These are phyloP conservation scores for Ceratobasidium sp. DNA, from an alignment of 1,284 basidiomycete genomes.

Conservation along the genomic window DNA sequence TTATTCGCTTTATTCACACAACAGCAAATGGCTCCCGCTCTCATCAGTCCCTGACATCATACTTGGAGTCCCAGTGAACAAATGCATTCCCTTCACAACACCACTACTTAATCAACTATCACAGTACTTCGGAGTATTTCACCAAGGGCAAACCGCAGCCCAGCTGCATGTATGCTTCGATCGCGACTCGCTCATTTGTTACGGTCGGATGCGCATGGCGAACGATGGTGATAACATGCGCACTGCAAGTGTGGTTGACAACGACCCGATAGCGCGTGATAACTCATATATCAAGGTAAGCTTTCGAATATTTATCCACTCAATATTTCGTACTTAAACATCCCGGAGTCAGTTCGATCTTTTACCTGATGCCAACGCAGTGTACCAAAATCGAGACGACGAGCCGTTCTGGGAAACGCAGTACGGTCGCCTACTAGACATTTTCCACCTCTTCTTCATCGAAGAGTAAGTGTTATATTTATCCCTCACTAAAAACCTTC, in stretches of 20 bases:
- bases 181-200: background rate
- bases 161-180: background rate
- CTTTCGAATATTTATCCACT: background rate
- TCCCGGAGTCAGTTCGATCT: slow-evolving; percentile 17
- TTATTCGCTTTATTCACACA: background rate
- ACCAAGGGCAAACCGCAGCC: background rate
- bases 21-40: background rate
- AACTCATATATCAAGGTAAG: slow-evolving; percentile 17
- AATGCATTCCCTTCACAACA: background rate
- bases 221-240: background rate
- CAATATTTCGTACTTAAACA: background rate
- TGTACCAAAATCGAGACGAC: background rate
- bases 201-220: slow-evolving; percentile 7
- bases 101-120: background rate
- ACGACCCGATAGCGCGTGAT: slow-evolving; percentile 9
- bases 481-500: background rate
- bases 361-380: background rate
- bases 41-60: slow-evolving; percentile 1
- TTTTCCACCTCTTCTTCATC: background rate
- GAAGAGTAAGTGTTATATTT: background rate
- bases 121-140: background rate
- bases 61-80: background rate
- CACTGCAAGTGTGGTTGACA: background rate
- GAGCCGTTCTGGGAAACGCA: background rate
- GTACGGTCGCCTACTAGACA: slow-evolving; percentile 1